phyloP scores from a whole-genome alignment of 2,329 filamentous ascomycete species.

The Neonectria neomacrospora region DNA sequence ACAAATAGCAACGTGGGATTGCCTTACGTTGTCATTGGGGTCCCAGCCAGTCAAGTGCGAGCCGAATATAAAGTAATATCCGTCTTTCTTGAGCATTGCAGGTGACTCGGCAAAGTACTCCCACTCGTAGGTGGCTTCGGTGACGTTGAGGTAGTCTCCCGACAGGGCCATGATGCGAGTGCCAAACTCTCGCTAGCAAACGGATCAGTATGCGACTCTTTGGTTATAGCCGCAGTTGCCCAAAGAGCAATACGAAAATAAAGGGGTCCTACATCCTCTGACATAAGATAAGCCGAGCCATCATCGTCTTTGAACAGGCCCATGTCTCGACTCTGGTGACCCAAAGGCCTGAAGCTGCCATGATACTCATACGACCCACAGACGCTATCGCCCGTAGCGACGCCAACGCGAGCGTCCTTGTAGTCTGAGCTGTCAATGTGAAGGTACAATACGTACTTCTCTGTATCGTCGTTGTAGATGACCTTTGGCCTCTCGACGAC shows the following conservation, averaged over 20 bases:
- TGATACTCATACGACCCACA: constrained; percentile 66
- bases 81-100: constrained; percentile 69
- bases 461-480: constrained; percentile 72
- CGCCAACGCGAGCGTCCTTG: constrained; percentile 71
- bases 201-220: constrained; percentile 67
- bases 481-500: constrained; percentile 76
- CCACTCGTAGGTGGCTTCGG: constrained; percentile 62
- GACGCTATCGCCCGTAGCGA: constrained; percentile 68
- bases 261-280: constrained; percentile 64
- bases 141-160: constrained; percentile 66
- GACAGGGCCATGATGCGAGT: not conserved
- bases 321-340: constrained; percentile 63
- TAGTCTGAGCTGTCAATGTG: constrained; percentile 73
- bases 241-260: not conserved
- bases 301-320: constrained; percentile 72
- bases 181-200: constrained; percentile 51
- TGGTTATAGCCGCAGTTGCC: constrained; percentile 42
- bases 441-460: constrained; percentile 75
- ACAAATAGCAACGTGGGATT: fast-evolving
- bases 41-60: constrained; percentile 67
- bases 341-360: constrained; percentile 50
- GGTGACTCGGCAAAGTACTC: constrained; percentile 68
- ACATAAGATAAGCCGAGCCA: constrained; percentile 69
- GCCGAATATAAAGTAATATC: constrained; percentile 73
- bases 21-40: constrained; percentile 69